Evolutionary conservation across 441 rosid species (phyloP), one percentile per base, ranked within the genome.

Genomic region (Flueggea neowawraea): DNA sequence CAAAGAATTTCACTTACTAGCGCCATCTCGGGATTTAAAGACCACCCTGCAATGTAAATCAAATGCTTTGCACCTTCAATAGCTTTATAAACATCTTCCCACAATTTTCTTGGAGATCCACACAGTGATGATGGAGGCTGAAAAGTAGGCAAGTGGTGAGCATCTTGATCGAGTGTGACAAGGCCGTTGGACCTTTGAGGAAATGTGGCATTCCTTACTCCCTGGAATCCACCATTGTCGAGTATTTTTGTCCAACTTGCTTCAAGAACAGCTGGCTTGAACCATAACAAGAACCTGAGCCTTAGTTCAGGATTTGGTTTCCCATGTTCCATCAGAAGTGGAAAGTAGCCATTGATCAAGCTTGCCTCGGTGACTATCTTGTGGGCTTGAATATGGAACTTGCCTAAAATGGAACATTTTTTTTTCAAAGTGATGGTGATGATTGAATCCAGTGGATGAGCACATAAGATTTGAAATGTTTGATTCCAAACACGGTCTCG

Each of bases 41-140:
- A 88, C 97, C 98, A 90, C 51, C 91, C 96, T 5, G 88, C 94
- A 12, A 93, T 86, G 78, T 90, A 93, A 60, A 93, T 75, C 72
- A 93, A 69, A 64, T 84, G 79, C 66, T 82, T 90, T 33, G 98
- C 92, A 69, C 80, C 73, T 22, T 90, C 97, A 57, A 90, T 75
- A 31, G 96, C 96, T 69, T 70, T 80, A 61, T 82, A 93, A 4
- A 86, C 71, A 70, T 90, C 96, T 74, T 93, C 98, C 97, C 95
- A 93, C 0, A 93, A 75, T 7, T 80, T 86, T 52, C 84, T 77
- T 51, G 92, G 81, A 63, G 80, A 45, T 31, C 72, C 75, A 41
- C 81, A 73, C 16, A 62, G 56, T 60, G 65, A 69, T 63, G 68
- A 61, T 43, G 86, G 91, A 61, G 92, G 96, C 58, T 66, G 80